These are phyloP conservation scores for Artemisia annua DNA, from an alignment of 129 eudicot genomes.

Conservation along the genomic window DNA sequence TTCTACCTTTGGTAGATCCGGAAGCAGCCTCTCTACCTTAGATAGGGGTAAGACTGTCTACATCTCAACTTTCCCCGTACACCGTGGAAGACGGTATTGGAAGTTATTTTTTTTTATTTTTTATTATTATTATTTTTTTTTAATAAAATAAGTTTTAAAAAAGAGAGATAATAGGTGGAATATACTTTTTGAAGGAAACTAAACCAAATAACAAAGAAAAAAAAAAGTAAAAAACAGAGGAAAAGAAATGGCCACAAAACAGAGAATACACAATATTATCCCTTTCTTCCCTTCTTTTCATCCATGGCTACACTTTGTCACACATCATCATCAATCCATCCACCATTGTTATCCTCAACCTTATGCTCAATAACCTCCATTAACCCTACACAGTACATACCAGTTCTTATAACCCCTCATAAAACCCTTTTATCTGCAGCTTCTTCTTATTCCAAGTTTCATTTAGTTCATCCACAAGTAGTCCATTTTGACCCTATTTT, in stretches of 20 bases:
- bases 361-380: constrained; percentile 29
- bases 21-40: too few relatives aligned
- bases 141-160: background rate
- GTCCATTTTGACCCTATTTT: constrained; percentile 55
- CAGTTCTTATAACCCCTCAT: constrained; percentile 29
- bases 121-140: too few relatives aligned
- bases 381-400: constrained; percentile 38
- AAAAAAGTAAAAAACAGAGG: constrained; percentile 18
- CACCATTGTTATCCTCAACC: constrained; percentile 38
- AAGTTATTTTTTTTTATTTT: too few relatives aligned
- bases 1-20: too few relatives aligned
- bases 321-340: constrained; percentile 34
- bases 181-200: constrained; percentile 6
- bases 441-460: constrained; percentile 33
- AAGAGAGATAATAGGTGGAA: background rate
- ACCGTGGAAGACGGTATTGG: too few relatives aligned
- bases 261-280: constrained; percentile 19
- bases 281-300: constrained; percentile 19
- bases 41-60: too few relatives aligned
- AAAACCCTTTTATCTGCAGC: constrained; percentile 35
- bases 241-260: constrained; percentile 46
- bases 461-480: constrained; percentile 19
- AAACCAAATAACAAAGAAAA: constrained; percentile 18
- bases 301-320: constrained; percentile 46
- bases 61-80: too few relatives aligned